phyloP scores from a whole-genome alignment of 106 monocot genomes.

The Xerophyta viscosa region DNA sequence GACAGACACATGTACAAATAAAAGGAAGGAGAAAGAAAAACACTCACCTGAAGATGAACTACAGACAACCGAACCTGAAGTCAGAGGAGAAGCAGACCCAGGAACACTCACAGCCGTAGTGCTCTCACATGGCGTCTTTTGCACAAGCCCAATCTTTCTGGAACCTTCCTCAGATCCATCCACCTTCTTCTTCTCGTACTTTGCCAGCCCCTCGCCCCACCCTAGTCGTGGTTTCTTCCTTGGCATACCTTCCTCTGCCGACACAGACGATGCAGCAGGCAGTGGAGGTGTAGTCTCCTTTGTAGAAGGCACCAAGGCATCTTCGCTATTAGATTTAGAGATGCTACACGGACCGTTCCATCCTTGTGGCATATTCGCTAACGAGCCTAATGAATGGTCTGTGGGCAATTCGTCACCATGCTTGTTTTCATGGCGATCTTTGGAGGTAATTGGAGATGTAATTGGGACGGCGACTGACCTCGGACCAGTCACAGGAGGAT shows the following conservation, averaged over 20 bases:
- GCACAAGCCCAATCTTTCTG: conserved; percentile 11
- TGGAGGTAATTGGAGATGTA: conserved; percentile 17
- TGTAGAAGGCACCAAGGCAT: conserved; percentile 18
- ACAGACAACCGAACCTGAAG: conserved; percentile 36
- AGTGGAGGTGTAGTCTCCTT: conserved; percentile 35
- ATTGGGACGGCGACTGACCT: conserved; percentile 60
- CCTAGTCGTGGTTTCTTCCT: conserved; percentile 89
- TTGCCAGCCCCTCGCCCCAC: conserved; percentile 92
- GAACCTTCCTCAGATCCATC: conserved; percentile 41
- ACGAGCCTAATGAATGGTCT: conserved; percentile 29
- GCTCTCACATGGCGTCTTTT: too few species aligned
- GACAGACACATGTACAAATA: too few species aligned
- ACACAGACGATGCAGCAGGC: conserved; percentile 15
- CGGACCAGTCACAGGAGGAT: neutral
- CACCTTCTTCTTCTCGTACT: conserved; percentile 86
- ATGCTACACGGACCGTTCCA: conserved; percentile 49
- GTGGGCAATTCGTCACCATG: too few species aligned
- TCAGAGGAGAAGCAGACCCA: conserved; percentile 41
- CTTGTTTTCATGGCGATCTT: conserved; percentile 24
- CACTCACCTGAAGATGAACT: conserved; percentile 46
- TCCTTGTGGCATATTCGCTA: conserved; percentile 42
- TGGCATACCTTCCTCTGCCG: conserved; percentile 37
- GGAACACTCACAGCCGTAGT: conserved; percentile 6
- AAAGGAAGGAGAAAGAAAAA: too few species aligned
- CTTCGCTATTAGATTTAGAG: conserved; percentile 21